A percentile compares a stretch with the other conserved stretches of the same genome.
phyloP scores from a whole-genome alignment of 2,329 filamentous ascomycete species.

The Fusarium cyanostomum region DNA sequence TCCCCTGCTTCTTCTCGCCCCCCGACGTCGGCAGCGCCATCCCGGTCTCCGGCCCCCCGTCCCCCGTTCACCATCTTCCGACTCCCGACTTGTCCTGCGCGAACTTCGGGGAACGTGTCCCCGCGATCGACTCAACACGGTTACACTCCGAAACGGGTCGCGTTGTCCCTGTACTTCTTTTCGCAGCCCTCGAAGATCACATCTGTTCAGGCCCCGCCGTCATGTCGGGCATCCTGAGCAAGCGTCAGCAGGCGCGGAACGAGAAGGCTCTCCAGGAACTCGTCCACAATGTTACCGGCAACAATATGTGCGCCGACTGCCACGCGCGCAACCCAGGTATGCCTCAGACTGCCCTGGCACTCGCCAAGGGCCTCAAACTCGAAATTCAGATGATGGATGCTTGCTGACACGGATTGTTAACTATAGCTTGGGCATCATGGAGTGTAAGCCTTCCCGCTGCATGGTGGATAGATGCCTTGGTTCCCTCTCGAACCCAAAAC shows the following conservation, averaged over 20 bases:
- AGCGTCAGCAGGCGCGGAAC: conserved; percentile 97
- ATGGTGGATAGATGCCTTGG: background rate
- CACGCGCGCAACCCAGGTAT: conserved; percentile 88
- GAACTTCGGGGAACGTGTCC: conserved; percentile 15
- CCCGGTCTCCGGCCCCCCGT: conserved; percentile 25
- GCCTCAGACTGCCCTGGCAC: conserved; percentile 43
- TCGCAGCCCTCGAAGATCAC: background rate
- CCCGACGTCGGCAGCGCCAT: conserved; percentile 20
- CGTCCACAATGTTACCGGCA: conserved; percentile 82
- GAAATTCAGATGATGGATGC: background rate
- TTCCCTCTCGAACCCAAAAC: conserved; percentile 21
- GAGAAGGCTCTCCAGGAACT: conserved; percentile 92
- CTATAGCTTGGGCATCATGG: conserved; percentile 92
- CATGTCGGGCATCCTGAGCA: conserved; percentile 83
- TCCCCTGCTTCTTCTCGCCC: conserved; percentile 25
- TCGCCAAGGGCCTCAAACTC: background rate
- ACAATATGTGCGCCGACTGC: conserved; percentile 95
- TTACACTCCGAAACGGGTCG: conserved; percentile 27
- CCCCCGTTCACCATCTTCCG: conserved; percentile 13
- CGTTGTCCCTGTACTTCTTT: conserved; percentile 15
- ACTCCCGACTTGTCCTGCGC: conserved; percentile 23
- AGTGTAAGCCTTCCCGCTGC: conserved; percentile 69
- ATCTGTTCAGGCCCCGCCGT: conserved; percentile 15
- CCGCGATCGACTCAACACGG: conserved; percentile 31
- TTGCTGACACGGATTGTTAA: conserved; percentile 42